Conservation (phyloP, 1,284 basidiomycete genomes). For the Malassezia brasiliensis region DNA sequence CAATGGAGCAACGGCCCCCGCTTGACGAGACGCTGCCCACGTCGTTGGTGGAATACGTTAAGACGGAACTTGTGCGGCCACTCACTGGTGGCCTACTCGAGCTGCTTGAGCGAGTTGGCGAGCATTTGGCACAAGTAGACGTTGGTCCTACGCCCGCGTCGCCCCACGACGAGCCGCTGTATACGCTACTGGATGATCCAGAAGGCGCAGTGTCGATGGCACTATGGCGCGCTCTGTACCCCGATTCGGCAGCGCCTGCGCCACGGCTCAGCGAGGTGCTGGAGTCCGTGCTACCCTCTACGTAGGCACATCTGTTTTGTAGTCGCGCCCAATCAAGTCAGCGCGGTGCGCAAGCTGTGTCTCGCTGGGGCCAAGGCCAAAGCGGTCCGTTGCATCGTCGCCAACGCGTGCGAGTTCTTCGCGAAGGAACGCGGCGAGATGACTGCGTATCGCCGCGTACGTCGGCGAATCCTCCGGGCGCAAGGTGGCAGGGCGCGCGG, state of each 20-base stretch:
- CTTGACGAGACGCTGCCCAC: not conserved
- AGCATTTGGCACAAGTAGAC: not conserved
- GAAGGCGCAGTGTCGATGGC: conserved; percentile 1
- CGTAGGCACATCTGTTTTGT: conserved; percentile 1
- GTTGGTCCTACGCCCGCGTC: not conserved
- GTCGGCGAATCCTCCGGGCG: conserved; percentile 1
- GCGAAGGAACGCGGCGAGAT: conserved; percentile 17
- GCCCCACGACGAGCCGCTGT: conserved; percentile 2
- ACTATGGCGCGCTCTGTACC: conserved; percentile 1
- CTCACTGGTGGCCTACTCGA: conserved; percentile 10
- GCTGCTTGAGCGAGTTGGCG: not conserved
- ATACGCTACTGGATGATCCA: conserved; percentile 11
- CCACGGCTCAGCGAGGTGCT: not conserved
- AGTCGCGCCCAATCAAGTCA: not conserved
- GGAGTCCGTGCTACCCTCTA: not conserved
- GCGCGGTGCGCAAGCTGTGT: conserved; percentile 7
- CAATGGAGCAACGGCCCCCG: not conserved
- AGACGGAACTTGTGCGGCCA: not conserved
- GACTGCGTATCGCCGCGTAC: conserved; percentile 15
- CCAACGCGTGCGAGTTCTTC: conserved; percentile 13
- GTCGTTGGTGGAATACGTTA: conserved; percentile 13
- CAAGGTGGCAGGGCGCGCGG: not conserved
- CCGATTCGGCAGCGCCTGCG: not conserved
- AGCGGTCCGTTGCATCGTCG: not conserved
- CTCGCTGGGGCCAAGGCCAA: conserved; percentile 6